These are phyloP conservation scores for Lasiosphaeria ovina DNA, from an alignment of 495 filamentous ascomycete species.

Conservation along the genomic window DNA sequence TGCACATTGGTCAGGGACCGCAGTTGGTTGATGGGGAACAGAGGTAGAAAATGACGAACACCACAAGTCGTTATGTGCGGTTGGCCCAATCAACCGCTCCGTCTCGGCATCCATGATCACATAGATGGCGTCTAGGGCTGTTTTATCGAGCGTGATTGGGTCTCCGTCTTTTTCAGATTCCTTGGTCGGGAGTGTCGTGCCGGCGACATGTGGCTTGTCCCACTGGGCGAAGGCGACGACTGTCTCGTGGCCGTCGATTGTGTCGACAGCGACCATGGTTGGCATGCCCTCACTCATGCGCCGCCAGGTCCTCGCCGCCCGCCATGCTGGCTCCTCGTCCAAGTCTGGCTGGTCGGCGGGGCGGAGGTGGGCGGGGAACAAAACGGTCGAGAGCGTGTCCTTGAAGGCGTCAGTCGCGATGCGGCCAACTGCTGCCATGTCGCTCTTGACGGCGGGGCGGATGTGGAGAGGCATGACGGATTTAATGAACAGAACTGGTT, in stretches of 20 bases:
- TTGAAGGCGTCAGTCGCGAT: constrained; percentile 21
- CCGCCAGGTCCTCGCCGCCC: constrained; percentile 9
- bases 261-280: constrained; percentile 25
- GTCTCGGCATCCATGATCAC: constrained; percentile 10
- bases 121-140: constrained; percentile 3
- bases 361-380: constrained; percentile 24
- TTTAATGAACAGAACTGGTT: too few relatives aligned
- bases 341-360: constrained; percentile 6
- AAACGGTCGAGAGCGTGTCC: constrained; percentile 9
- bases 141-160: constrained; percentile 13
- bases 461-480: constrained; percentile 19
- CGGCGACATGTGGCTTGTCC: constrained; percentile 15
- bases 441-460: constrained; percentile 20
- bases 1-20: neutral
- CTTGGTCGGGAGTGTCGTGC: neutral
- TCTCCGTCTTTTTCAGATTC: neutral
- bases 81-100: constrained; percentile 12
- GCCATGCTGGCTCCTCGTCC: constrained; percentile 23
- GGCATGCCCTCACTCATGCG: constrained; percentile 21
- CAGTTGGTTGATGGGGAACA: neutral
- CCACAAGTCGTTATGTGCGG: constrained; percentile 27
- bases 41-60: constrained; percentile 15
- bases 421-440: constrained; percentile 15
- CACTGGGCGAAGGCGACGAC: constrained; percentile 29
- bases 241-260: constrained; percentile 5